Conservation (phyloP, 1,284 basidiomycete genomes). For the Ganoderma leucocontextum region DNA sequence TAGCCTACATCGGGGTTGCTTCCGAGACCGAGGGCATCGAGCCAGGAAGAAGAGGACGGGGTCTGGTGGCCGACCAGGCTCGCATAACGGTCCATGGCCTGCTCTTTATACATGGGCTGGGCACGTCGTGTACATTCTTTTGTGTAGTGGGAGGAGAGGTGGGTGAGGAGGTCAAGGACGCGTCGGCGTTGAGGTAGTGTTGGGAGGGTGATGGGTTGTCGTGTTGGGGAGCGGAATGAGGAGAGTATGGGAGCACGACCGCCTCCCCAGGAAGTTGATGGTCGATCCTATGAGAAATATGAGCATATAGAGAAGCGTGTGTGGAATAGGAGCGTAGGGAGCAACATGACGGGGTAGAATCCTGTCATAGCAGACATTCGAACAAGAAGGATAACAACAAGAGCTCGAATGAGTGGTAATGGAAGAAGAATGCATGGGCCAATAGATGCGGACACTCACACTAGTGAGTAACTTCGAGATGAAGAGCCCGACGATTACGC, state of each 20-base stretch:
- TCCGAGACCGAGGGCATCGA: slow-evolving; percentile 59
- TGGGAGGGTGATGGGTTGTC: slow-evolving; percentile 72
- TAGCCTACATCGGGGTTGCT: slow-evolving; percentile 54
- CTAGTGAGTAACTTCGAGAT: slow-evolving; percentile 59
- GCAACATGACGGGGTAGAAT: background rate
- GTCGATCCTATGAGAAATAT: slow-evolving; percentile 38
- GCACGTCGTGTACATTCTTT: slow-evolving; percentile 87
- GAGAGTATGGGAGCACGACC: slow-evolving; percentile 53
- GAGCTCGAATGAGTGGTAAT: background rate
- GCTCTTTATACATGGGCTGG: slow-evolving; percentile 85
- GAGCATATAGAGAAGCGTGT: slow-evolving; percentile 19
- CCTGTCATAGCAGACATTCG: background rate
- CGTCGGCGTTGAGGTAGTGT: slow-evolving; percentile 83
- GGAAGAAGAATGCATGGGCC: background rate
- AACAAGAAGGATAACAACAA: background rate
- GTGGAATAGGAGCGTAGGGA: background rate
- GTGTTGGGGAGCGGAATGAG: slow-evolving; percentile 53
- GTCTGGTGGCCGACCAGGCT: slow-evolving; percentile 82
- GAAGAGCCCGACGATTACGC: slow-evolving; percentile 71
- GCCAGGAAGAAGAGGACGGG: slow-evolving; percentile 68
- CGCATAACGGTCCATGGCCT: slow-evolving; percentile 85
- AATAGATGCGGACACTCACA: slow-evolving; percentile 31
- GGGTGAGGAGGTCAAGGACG: slow-evolving; percentile 86
- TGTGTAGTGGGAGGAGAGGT: slow-evolving; percentile 89
- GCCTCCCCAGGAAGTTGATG: slow-evolving; percentile 60